Percentiles rank a stretch among this genome's conserved stretches.
These are phyloP conservation scores for Leccinellum luteum DNA, from an alignment of 768 basidiomycete species.

Conservation along the genomic window DNA sequence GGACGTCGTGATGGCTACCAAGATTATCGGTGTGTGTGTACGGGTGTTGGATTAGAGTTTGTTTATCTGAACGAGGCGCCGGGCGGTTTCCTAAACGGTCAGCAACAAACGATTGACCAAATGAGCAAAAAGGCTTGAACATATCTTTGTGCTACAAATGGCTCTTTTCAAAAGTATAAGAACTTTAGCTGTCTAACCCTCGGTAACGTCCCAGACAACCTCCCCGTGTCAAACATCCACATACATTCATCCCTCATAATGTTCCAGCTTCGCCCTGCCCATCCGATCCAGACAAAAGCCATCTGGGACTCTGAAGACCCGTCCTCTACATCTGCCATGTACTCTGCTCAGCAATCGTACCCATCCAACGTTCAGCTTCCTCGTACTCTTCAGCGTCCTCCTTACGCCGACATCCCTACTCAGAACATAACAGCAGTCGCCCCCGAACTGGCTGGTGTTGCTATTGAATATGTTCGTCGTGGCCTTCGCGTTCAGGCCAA, in stretches of 20 bases:
- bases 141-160: constrained; percentile 35
- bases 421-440: constrained; percentile 56
- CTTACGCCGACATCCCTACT: constrained; percentile 52
- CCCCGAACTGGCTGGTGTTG: constrained; percentile 47
- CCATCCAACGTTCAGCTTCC: constrained; percentile 59
- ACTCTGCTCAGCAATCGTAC: constrained; percentile 28
- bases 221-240: constrained; percentile 14
- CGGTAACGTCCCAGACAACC: constrained; percentile 16
- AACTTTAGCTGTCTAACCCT: constrained; percentile 9
- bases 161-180: constrained; percentile 29
- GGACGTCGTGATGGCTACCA: constrained; percentile 31
- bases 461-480: constrained; percentile 63
- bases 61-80: constrained; percentile 17
- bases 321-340: constrained; percentile 24
- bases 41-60: constrained; percentile 15
- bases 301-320: constrained; percentile 35
- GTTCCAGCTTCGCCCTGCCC: constrained; percentile 35
- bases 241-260: constrained; percentile 24
- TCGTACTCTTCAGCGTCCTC: constrained; percentile 64
- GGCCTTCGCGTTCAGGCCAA: constrained; percentile 44
- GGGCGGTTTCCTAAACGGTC: constrained; percentile 28
- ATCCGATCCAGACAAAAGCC: constrained; percentile 37
- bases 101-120: constrained; percentile 36
- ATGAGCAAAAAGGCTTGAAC: constrained; percentile 28
- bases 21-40: constrained; percentile 12